Conservation (phyloP, 2,329 filamentous ascomycete genomes). For the Pseudofabraea citricarpa region DNA sequence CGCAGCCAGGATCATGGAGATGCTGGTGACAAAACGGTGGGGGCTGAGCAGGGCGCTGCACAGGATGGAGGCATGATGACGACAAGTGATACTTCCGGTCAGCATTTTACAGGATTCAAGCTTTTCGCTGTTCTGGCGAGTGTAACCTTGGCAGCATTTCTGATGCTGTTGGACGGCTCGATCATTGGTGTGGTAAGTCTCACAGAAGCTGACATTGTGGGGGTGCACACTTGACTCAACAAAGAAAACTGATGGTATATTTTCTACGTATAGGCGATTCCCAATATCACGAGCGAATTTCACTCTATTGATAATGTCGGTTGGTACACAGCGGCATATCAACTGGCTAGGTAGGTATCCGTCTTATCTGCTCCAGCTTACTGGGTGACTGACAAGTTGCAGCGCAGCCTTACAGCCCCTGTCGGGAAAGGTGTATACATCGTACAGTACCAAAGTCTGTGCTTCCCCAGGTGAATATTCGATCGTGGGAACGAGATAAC, state of each 20-base stretch:
- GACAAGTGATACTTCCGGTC: too few species aligned
- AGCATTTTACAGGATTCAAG: conserved; percentile 3
- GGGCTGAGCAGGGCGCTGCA: too few species aligned
- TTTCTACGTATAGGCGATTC: conserved; percentile 21
- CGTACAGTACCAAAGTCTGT: conserved; percentile 30
- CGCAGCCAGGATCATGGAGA: too few species aligned
- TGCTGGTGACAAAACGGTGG: too few species aligned
- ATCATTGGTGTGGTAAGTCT: conserved; percentile 33
- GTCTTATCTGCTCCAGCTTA: background rate
- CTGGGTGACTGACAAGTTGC: background rate
- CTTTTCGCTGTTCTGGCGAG: conserved; percentile 2
- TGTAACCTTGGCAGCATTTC: conserved; percentile 10
- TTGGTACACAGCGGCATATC: conserved; percentile 29
- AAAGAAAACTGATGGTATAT: background rate
- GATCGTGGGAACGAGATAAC: background rate
- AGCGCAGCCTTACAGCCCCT: conserved; percentile 45
- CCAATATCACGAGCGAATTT: conserved; percentile 30
- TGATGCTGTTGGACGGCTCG: conserved; percentile 13
- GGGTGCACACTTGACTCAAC: background rate
- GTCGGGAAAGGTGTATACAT: conserved; percentile 43
- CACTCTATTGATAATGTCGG: conserved; percentile 30
- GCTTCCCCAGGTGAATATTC: too few species aligned
- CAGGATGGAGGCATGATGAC: too few species aligned
- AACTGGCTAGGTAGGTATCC: conserved; percentile 11
- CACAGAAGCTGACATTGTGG: conserved; percentile 35